A percentile compares a stretch with the other conserved stretches of the same genome.
phyloP scores from a whole-genome alignment of 169 alveolate genomes.

The Miamiensis avidus region DNA sequence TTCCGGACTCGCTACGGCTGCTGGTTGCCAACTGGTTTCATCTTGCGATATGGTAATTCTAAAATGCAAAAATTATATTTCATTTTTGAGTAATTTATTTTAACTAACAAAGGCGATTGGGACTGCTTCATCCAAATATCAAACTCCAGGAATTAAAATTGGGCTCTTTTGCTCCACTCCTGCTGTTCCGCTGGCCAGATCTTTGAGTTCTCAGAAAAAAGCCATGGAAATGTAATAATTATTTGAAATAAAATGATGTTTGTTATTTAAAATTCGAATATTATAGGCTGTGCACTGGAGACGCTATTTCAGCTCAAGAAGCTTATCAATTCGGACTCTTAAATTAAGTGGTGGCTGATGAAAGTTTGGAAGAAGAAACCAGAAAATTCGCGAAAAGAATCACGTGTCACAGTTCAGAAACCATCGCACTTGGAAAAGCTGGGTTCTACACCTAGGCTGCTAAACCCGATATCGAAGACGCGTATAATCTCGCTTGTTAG shows the following conservation, averaged over 20 bases:
- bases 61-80: no score
- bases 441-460: neutral
- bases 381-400: constrained; percentile 6
- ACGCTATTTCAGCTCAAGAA: constrained; percentile 19
- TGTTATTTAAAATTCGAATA: no score
- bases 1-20: constrained; percentile 26
- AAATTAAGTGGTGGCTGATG: constrained; percentile 10
- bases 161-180: constrained; percentile 26
- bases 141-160: constrained; percentile 23
- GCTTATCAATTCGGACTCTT: constrained; percentile 16
- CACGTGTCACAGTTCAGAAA: constrained; percentile 15
- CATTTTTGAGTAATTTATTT: no score
- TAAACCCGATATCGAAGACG: neutral
- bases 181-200: constrained; percentile 16
- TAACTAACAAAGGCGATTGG: neutral
- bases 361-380: constrained; percentile 14
- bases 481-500: neutral
- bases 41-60: constrained; percentile 13
- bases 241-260: no score
- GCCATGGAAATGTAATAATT: constrained; percentile 13
- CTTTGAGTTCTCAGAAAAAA: constrained; percentile 5
- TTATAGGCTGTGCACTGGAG: constrained; percentile 1
- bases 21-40: constrained; percentile 11
- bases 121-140: neutral
- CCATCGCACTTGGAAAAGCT: constrained; percentile 8